Evolutionary conservation across 2,329 filamentous ascomycete genomes (phyloP).

Genomic region (Fusarium sp.): DNA sequence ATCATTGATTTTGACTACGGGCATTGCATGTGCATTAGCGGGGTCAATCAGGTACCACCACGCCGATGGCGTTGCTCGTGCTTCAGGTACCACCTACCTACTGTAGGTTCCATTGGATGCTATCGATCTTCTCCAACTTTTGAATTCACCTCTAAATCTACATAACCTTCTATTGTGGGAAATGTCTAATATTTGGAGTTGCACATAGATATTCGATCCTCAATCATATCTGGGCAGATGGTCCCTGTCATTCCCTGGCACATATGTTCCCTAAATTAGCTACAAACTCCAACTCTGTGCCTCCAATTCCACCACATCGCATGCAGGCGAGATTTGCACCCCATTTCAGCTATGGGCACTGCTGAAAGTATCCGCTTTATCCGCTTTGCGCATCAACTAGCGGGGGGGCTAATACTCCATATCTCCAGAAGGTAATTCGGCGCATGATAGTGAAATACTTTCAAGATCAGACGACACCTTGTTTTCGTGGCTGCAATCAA

Average conservation of each 20-base stretch:
- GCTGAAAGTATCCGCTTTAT: conserved; percentile 39
- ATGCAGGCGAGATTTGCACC: conserved; percentile 47
- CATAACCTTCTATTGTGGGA: conserved; percentile 4
- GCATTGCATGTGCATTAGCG: conserved; percentile 30
- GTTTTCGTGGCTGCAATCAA: neutral
- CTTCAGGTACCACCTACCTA: too few species aligned
- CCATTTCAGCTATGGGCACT: conserved; percentile 38
- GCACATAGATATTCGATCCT: neutral
- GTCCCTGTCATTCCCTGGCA: neutral
- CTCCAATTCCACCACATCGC: conserved; percentile 43
- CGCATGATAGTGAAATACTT: conserved; percentile 30
- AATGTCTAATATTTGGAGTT: neutral
- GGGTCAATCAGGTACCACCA: conserved; percentile 31
- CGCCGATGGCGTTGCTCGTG: neutral
- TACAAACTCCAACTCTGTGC: conserved; percentile 18
- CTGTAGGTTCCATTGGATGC: neutral
- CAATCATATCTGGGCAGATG: neutral
- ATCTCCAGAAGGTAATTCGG: conserved; percentile 23
- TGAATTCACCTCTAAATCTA: conserved; percentile 5
- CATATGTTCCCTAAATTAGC: conserved; percentile 27
- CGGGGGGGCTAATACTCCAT: conserved; percentile 33
- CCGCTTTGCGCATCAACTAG: conserved; percentile 41
- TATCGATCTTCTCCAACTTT: conserved; percentile 2
- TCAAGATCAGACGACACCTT: neutral
- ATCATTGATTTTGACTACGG: conserved; percentile 25